Base-by-base conservation (phyloP, 768 basidiomycete species). In the Pholiota molesta region DNA sequence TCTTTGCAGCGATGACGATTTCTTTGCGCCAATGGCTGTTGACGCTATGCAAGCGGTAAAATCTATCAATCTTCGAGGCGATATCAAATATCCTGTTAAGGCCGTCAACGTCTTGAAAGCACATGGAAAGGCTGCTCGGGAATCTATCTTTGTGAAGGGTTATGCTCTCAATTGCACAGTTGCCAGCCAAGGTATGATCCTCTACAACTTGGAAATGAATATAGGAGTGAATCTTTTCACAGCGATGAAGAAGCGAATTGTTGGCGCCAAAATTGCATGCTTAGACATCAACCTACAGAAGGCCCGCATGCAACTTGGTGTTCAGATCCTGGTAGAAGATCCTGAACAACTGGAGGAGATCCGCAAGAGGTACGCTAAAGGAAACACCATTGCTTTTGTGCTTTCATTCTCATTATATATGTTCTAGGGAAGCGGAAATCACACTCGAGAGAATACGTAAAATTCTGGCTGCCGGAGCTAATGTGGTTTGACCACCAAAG, bases 91-190 rank as follows among this genome's bases (percentile, higher is more conserved):
- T 77, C 97, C 97, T 5, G 97, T 99, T 63, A 99, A 99, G 77
- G 97, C 97, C 5, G 97, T 99, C 65, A 99, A 99, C 72, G 87
- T 99, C 29, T 82, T 99, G 68, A 99, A 99, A 77, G 97, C 97
- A 2, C 97, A 99, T 68, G 97, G 97, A 57, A 89, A 87, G 77
- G 96, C 94, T 73, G 94, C 97, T 23, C 84, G 95, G 66, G 97
- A 99, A 75, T 98, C 96, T 45, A 71, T 97, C 63, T 95, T 91
- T 73, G 92, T 99, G 52, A 92, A 91, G 70, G 97, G 97, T 40
- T 99, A 99, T 78, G 97, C 97, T 37, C 78, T 99, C 63, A 99
- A 99, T 74, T 99, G 97, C 77, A 98, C 97, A 13, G 95, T 99
- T 44, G 95, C 97, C 1, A 97, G 94, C 76, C 97, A 99, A 85